A percentile compares a stretch with the other conserved stretches of the same genome.
phyloP scores from a whole-genome alignment of 495 filamentous ascomycete genomes.

The Aspergillus mulundensis region DNA sequence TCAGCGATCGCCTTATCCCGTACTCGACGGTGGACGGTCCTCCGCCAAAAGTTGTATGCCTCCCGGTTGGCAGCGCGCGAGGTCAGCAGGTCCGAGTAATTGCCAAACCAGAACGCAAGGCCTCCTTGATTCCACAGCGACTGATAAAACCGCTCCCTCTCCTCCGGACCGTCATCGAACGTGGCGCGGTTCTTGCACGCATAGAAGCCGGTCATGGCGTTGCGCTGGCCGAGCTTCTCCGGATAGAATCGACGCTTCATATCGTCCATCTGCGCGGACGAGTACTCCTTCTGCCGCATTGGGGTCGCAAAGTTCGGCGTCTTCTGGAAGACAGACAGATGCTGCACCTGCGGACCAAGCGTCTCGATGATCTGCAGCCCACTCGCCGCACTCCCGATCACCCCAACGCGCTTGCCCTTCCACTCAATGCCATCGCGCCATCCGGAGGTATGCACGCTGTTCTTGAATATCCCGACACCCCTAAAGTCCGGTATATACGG shows the following conservation, averaged over 20 bases:
- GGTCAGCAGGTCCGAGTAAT: background rate
- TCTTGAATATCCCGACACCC: background rate
- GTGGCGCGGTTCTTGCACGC: background rate
- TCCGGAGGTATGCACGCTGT: constrained; percentile 40
- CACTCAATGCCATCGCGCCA: constrained; percentile 48
- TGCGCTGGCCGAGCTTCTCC: background rate
- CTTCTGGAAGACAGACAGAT: background rate
- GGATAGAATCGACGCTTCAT: background rate
- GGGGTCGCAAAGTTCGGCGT: background rate
- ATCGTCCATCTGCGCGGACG: background rate
- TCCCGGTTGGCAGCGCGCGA: background rate
- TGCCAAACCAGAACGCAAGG: background rate
- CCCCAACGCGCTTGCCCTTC: constrained; percentile 41
- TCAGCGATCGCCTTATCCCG: constrained; percentile 26
- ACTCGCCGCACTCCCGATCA: constrained; percentile 59
- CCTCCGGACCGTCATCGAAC: background rate
- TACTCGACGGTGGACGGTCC: constrained; percentile 26
- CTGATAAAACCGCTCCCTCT: background rate
- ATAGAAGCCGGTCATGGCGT: constrained; percentile 1
- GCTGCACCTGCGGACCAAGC: background rate
- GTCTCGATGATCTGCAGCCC: constrained; percentile 51
- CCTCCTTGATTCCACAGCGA: background rate
- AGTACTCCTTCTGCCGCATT: background rate
- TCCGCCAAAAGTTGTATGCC: background rate
- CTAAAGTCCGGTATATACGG: background rate